Conservation (phyloP, 345 rosid species). For the Citrus australasica region DNA sequence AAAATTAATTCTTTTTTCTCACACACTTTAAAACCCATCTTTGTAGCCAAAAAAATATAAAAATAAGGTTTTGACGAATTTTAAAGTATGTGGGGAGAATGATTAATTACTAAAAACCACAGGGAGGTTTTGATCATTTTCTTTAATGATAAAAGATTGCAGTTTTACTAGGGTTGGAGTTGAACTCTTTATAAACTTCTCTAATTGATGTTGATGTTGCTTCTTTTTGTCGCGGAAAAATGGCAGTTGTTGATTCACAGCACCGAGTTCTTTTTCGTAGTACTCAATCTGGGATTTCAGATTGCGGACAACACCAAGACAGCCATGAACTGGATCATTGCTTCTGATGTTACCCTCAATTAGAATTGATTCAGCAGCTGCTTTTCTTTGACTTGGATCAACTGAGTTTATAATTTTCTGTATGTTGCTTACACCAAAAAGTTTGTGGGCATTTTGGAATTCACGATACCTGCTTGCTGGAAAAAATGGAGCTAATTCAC, state of each 20-base stretch:
- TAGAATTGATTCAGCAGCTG: conserved; percentile 23
- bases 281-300: conserved; percentile 11
- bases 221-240: not conserved
- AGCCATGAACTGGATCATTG: conserved; percentile 18
- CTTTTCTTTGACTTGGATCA: conserved; percentile 7
- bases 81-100: too few relatives aligned
- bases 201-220: not conserved
- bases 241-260: conserved; percentile 2
- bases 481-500: conserved; percentile 20
- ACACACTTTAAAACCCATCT: too few relatives aligned
- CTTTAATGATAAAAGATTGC: not conserved
- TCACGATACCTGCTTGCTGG: conserved; percentile 9
- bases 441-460: conserved; percentile 19
- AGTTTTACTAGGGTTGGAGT: not conserved
- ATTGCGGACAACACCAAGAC: conserved; percentile 1
- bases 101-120: too few relatives aligned
- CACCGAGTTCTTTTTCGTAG: conserved; percentile 1
- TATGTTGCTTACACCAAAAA: conserved; percentile 23
- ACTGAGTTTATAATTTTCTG: conserved; percentile 13
- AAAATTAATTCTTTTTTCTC: too few relatives aligned
- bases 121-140: too few relatives aligned
- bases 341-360: conserved; percentile 6
- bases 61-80: too few relatives aligned
- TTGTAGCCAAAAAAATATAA: too few relatives aligned
- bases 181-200: not conserved